Evolutionary conservation across 441 rosid species (phyloP).

Genomic region (Erysimum pusillum): DNA sequence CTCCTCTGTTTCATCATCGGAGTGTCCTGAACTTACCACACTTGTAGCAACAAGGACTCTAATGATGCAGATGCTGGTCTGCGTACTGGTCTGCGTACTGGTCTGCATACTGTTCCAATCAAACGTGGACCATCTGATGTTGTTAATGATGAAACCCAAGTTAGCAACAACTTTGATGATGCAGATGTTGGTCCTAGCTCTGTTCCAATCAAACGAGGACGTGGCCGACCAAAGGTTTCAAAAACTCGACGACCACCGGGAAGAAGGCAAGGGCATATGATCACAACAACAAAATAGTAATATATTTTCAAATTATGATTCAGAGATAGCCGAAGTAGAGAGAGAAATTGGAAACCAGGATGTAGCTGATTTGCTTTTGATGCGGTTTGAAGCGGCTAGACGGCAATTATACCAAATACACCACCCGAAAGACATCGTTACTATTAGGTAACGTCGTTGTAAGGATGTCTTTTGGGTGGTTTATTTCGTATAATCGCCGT

Average conservation of each 20-base stretch:
- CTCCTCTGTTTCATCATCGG: conserved; percentile 65
- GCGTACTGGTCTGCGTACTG: too few species aligned
- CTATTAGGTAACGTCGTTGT: conserved; percentile 37
- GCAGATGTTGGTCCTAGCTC: conserved; percentile 1
- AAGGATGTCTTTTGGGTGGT: conserved; percentile 40
- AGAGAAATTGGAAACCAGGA: conserved; percentile 47
- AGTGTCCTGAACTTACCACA: conserved; percentile 74
- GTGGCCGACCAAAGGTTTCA: conserved; percentile 32
- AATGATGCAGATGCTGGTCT: neutral
- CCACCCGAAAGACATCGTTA: conserved; percentile 19
- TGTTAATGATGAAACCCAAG: neutral
- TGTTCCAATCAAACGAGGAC: conserved; percentile 7
- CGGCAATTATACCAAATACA: conserved; percentile 52
- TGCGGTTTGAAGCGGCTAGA: conserved; percentile 50
- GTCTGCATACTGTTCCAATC: too few species aligned
- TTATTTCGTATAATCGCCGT: conserved; percentile 51
- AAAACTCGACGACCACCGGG: neutral
- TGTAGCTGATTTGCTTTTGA: conserved; percentile 41
- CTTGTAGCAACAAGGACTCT: conserved; percentile 48
- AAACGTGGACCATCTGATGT: neutral
- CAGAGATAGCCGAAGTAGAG: conserved; percentile 11
- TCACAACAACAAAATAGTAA: neutral
- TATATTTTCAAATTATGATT: neutral
- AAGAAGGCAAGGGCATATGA: neutral
- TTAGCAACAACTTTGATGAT: neutral